Evolutionary conservation across 2,329 filamentous ascomycete species (phyloP).

Genomic region (Fusarium nurragi): DNA sequence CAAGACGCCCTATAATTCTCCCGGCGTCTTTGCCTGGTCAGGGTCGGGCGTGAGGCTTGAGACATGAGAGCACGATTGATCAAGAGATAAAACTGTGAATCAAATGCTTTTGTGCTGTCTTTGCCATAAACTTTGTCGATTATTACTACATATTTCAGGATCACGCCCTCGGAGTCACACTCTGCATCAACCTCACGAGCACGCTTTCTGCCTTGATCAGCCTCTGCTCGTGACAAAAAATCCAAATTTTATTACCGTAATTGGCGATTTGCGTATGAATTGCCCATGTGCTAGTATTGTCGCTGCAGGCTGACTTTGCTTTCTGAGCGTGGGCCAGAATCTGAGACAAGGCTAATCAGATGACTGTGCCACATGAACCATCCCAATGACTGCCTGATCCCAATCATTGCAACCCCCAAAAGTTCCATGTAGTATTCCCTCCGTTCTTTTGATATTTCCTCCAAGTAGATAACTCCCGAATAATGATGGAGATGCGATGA

Average conservation of each 20-base stretch:
- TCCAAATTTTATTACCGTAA: not conserved
- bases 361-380: slow-evolving; percentile 35
- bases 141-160: not conserved
- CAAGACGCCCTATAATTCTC: slow-evolving; percentile 16
- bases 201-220: slow-evolving; percentile 24
- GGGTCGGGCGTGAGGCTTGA: slow-evolving; percentile 21
- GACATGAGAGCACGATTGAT: slow-evolving; percentile 19
- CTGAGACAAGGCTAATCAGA: slow-evolving; percentile 34
- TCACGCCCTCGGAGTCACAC: slow-evolving; percentile 18
- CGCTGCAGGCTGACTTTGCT: slow-evolving; percentile 24
- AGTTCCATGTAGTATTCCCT: not conserved
- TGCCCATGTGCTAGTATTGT: slow-evolving; percentile 11
- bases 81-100: not conserved
- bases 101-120: not conserved
- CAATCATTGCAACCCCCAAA: not conserved
- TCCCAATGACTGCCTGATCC: slow-evolving; percentile 20
- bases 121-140: not conserved
- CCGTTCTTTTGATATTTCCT: too few species aligned
- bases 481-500: not conserved
- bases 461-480: too few species aligned
- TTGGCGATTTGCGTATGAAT: slow-evolving; percentile 6
- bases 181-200: slow-evolving; percentile 22
- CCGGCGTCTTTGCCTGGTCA: slow-evolving; percentile 20
- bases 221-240: slow-evolving; percentile 26
- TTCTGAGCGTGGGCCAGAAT: slow-evolving; percentile 16